phyloP scores from a whole-genome alignment of 495 filamentous ascomycete species.

The Aspergillus cavernicola region DNA sequence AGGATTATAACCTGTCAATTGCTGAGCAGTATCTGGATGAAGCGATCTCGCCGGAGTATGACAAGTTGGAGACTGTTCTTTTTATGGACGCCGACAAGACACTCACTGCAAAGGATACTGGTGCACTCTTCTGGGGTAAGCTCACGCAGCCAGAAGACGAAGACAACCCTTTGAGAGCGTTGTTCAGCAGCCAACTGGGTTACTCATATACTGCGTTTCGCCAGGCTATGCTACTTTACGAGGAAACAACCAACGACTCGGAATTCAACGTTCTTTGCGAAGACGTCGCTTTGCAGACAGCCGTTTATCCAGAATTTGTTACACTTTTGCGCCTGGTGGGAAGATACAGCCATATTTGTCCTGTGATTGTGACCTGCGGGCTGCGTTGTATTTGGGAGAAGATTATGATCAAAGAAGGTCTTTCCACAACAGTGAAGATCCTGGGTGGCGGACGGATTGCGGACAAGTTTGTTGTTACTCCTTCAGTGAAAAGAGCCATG shows the following conservation, averaged over 20 bases:
- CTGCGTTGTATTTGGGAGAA: conserved; percentile 54
- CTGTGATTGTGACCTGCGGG: conserved; percentile 57
- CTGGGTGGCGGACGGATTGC: conserved; percentile 53
- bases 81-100: conserved; percentile 60
- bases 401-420: conserved; percentile 45
- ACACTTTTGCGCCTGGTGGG: conserved; percentile 36
- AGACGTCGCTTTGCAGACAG: conserved; percentile 39
- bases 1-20: conserved; percentile 35
- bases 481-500: conserved; percentile 48
- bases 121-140: conserved; percentile 49
- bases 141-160: conserved; percentile 9
- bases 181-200: conserved; percentile 48
- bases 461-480: conserved; percentile 52
- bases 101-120: conserved; percentile 52
- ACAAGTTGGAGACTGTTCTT: conserved; percentile 40
- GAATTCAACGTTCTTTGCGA: conserved; percentile 48
- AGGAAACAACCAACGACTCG: conserved; percentile 39
- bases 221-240: conserved; percentile 54
- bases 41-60: conserved; percentile 18
- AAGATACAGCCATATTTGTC: conserved; percentile 40
- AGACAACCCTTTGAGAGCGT: conserved; percentile 33
- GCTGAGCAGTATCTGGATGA: conserved; percentile 41
- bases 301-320: conserved; percentile 49
- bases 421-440: conserved; percentile 44
- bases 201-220: conserved; percentile 57